These are phyloP conservation scores for Euclidium syriacum DNA, from an alignment of 345 rosid species.

Conservation along the genomic window DNA sequence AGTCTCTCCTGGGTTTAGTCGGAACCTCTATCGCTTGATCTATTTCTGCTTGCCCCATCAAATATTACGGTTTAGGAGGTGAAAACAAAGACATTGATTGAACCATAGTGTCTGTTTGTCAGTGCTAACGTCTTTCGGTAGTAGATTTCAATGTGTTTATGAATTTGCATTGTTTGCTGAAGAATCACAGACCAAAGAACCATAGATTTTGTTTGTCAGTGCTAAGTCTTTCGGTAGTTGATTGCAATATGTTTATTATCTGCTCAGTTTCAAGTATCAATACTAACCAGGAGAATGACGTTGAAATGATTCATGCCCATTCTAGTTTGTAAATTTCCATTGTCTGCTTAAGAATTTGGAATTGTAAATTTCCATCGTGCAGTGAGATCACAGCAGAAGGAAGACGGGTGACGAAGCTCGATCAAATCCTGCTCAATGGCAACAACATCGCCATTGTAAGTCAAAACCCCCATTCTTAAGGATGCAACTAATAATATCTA, in stretches of 20 bases:
- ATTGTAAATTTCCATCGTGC: too few species aligned
- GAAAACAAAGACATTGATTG: background rate
- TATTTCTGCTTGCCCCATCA: too few species aligned
- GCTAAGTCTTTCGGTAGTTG: background rate
- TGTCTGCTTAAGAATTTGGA: background rate
- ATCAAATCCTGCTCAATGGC: slow-evolving; percentile 90
- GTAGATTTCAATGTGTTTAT: background rate
- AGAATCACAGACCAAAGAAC: too few species aligned
- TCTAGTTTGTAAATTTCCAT: background rate
- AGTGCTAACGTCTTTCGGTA: background rate
- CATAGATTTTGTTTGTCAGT: background rate
- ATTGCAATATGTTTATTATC: background rate
- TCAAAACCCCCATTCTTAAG: background rate
- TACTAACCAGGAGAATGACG: background rate
- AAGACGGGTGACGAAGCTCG: slow-evolving; percentile 85
- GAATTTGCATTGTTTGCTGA: too few species aligned
- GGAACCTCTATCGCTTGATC: background rate
- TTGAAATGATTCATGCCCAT: background rate
- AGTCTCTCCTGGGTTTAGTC: background rate
- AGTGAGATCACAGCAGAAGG: slow-evolving; percentile 96
- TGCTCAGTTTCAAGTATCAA: background rate
- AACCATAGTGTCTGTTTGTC: background rate
- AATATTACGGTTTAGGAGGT: background rate
- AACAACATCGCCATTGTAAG: slow-evolving; percentile 95
- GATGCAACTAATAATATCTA: background rate